Conservation (phyloP, 495 filamentous ascomycete genomes). For the Evansstolkia leycettana region DNA sequence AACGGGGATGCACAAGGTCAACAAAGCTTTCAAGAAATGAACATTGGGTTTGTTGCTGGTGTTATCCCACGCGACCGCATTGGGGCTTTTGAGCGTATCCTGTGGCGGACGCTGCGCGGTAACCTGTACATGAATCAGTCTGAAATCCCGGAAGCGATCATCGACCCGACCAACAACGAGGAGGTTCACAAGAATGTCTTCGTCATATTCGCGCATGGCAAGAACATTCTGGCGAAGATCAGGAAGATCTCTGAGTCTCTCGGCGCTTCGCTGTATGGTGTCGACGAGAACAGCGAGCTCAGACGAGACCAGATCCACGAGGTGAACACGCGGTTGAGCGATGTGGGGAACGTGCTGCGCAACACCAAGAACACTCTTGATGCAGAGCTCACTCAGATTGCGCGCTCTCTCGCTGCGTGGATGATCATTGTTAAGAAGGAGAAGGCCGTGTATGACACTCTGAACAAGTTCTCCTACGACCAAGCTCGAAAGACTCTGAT, state of each 20-base stretch:
- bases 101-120: slow-evolving; percentile 92
- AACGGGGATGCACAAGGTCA: slow-evolving; percentile 63
- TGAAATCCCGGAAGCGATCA: slow-evolving; percentile 88
- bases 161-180: slow-evolving; percentile 87
- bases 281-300: slow-evolving; percentile 93
- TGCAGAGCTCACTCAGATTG: slow-evolving; percentile 85
- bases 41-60: slow-evolving; percentile 99
- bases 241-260: slow-evolving; percentile 97
- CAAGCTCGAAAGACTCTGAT: slow-evolving; percentile 91
- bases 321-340: slow-evolving; percentile 81
- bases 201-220: slow-evolving; percentile 97
- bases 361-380: slow-evolving; percentile 96
- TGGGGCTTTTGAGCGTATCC: slow-evolving; percentile 87
- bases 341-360: slow-evolving; percentile 78
- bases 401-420: slow-evolving; percentile 81
- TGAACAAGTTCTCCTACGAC: slow-evolving; percentile 95
- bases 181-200: slow-evolving; percentile 93
- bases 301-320: slow-evolving; percentile 91
- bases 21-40: slow-evolving; percentile 87
- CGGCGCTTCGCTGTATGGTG: slow-evolving; percentile 86
- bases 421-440: slow-evolving; percentile 96
- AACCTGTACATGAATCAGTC: slow-evolving; percentile 99
- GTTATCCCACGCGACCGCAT: slow-evolving; percentile 91
- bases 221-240: slow-evolving; percentile 96
- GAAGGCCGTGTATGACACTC: slow-evolving; percentile 92